Evolutionary conservation across 331 rosid genomes (phyloP), one percentile per base, ranked within the genome.

Genomic region (Pyracantha coccinea): DNA sequence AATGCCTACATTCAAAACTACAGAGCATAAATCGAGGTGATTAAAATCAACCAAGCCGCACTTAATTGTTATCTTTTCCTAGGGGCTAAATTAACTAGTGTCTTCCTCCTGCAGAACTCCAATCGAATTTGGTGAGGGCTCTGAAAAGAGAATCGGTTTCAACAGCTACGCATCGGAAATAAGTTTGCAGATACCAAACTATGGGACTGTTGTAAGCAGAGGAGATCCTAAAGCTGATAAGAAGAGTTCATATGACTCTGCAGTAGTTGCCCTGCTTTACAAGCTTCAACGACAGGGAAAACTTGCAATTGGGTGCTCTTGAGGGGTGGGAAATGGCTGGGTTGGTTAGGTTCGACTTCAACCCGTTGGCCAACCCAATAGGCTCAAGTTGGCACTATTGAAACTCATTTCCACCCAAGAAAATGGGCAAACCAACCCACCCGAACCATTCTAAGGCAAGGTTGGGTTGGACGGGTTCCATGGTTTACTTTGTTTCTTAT

Each of bases 221-320:
- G 97, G 99, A 63, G 92, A 89, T 31, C 88, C 89, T 38, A 83
- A 90, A 73, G 82, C 85, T 10, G 97, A 95, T 63, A 95, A 95
- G 85, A 95, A 90, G 85, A 85, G 88, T 38, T 90, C 99, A n/a
- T 58, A 52, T 23, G 99, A 90, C 82, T 87, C 97, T 4, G 97
- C 92, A 1, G 95, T 91, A 3, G 75, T 90, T 38, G 29, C 47
- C 69, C 78, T 38, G 45, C 45, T 88, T 71, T 8, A 89, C 38
- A 87, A 95, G 85, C 92, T 95, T 44, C 83, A 83, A 35, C 54
- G 80, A 66, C 83, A 1, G 13, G 89, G 96, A 72, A 87, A 78
- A 76, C 75, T 95, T 66, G 15, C 59, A 69, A 85, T 93, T 74
- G 75, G 61, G 27, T 67, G 44, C 58, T 71, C 82, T 10, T 85